Percentiles rank a stretch among this genome's conserved stretches.
Evolutionary conservation across 2,329 filamentous ascomycete species (phyloP).

Genomic region (Penicillium sp.): DNA sequence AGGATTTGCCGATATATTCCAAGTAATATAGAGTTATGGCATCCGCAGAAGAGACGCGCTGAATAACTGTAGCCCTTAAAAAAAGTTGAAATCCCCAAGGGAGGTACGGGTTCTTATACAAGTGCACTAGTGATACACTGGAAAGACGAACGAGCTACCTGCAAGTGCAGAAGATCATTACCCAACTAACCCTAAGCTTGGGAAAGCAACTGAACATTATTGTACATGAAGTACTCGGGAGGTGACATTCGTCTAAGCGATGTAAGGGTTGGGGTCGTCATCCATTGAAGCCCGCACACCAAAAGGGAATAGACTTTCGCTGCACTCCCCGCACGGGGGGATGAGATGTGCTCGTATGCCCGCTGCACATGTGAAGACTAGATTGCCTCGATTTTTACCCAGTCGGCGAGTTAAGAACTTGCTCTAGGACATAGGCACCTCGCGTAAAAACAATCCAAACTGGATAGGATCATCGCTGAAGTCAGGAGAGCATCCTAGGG

Average conservation of each 20-base stretch:
- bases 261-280: constrained; percentile 13
- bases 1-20: background rate
- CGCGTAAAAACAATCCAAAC: background rate
- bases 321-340: constrained; percentile 12
- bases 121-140: background rate
- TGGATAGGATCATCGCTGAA: background rate
- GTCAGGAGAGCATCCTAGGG: background rate
- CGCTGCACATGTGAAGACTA: background rate
- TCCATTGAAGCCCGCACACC: constrained; percentile 10
- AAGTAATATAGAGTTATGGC: constrained; percentile 8
- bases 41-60: background rate
- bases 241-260: constrained; percentile 19
- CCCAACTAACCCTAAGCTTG: constrained; percentile 1
- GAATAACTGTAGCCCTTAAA: background rate
- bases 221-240: background rate
- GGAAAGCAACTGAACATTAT: constrained; percentile 1
- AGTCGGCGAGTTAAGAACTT: background rate
- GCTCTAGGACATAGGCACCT: background rate
- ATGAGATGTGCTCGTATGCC: constrained; percentile 1
- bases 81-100: constrained; percentile 1
- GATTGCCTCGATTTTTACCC: background rate
- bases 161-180: constrained; percentile 11
- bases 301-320: constrained; percentile 13
- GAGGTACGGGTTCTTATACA: constrained; percentile 6
- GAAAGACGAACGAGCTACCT: background rate